Base-by-base conservation (phyloP, 495 filamentous ascomycete genomes). In the Annulohypoxylon bovei region DNA sequence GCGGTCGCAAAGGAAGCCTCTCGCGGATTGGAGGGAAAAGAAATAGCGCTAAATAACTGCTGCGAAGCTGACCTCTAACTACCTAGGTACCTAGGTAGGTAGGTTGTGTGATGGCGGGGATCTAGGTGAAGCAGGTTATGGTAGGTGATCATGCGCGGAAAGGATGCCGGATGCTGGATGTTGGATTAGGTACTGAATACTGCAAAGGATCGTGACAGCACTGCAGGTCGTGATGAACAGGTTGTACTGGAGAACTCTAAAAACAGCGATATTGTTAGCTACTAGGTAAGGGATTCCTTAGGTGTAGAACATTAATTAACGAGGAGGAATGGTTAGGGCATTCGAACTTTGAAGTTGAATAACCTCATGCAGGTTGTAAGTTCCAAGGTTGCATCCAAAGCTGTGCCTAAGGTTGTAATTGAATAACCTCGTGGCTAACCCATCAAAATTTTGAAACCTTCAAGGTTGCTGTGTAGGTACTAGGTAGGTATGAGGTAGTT, bases 1-100 rank as follows among this genome's bases (percentile, higher is more conserved):
- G 54, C 47, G 22, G 54, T 61, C 47, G 37, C 60, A 50, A 68
- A 61, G 28, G 61, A 61, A 68, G 60, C 32, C 35, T 53, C 65
- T 60, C 39, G 54, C 56, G 52, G 68, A 62, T 65, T 63, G 63
- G 64, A 42, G 64, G 69, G 42, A 53, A 64, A 67, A 66, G 52
- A 67, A 72, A 67, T 67, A 68, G 64, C 69, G 69, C 65, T 67
- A 67, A 53, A 53, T 14, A 30, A 20, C 8, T 39, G 49, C 57
- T 59, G 69, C 59, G 47, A 67, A 72, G 70, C 70, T 72, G 70
- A 72, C 70, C 65, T 68, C 70, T 65, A 68, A 72, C 59, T 64
- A 12, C 2, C 2, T 12, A 37, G 3, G 30, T 32, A 32, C 30
- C 30, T 47, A 52, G 56, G 62, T 18, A 67, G n/a, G 62, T 62